Conservation (phyloP, 2,329 filamentous ascomycete genomes). For the Coniella lustricola region DNA sequence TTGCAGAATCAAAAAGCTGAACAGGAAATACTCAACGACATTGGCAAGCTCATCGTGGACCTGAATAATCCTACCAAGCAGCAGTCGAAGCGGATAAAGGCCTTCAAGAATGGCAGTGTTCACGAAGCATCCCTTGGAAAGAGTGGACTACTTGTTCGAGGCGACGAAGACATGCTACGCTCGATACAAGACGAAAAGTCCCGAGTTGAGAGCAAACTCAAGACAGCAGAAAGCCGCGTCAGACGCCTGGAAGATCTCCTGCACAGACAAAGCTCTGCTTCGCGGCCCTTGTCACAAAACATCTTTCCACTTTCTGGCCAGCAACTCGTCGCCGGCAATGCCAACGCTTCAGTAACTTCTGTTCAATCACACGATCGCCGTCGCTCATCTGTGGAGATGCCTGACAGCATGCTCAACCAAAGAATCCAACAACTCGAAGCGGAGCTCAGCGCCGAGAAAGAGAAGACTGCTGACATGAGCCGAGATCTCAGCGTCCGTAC, state of each 20-base stretch:
- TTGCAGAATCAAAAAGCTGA: constrained; percentile 62
- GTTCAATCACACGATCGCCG: constrained; percentile 38
- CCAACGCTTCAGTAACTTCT: constrained; percentile 43
- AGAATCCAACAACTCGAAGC: constrained; percentile 62
- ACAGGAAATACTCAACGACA: constrained; percentile 59
- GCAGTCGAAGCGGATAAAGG: constrained; percentile 78
- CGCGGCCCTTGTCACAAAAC: constrained; percentile 45
- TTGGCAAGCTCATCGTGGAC: constrained; percentile 70
- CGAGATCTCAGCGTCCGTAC: constrained; percentile 57
- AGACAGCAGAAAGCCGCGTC: constrained; percentile 81
- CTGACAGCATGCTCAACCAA: constrained; percentile 36
- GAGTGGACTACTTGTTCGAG: constrained; percentile 75
- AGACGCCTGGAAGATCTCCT: constrained; percentile 86
- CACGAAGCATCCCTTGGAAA: constrained; percentile 85
- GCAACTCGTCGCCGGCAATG: constrained; percentile 41
- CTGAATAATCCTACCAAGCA: constrained; percentile 77
- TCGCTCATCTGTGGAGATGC: constrained; percentile 29
- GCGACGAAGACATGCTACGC: constrained; percentile 75
- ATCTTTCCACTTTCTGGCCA: constrained; percentile 45
- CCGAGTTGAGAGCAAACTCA: constrained; percentile 65
- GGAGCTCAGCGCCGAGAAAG: constrained; percentile 68
- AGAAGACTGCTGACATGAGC: constrained; percentile 58
- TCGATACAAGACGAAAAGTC: constrained; percentile 77
- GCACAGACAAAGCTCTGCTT: constrained; percentile 67
- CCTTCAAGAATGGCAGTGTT: constrained; percentile 93